Base-by-base conservation (phyloP, 495 filamentous ascomycete species). In the Cercophora sp. region DNA sequence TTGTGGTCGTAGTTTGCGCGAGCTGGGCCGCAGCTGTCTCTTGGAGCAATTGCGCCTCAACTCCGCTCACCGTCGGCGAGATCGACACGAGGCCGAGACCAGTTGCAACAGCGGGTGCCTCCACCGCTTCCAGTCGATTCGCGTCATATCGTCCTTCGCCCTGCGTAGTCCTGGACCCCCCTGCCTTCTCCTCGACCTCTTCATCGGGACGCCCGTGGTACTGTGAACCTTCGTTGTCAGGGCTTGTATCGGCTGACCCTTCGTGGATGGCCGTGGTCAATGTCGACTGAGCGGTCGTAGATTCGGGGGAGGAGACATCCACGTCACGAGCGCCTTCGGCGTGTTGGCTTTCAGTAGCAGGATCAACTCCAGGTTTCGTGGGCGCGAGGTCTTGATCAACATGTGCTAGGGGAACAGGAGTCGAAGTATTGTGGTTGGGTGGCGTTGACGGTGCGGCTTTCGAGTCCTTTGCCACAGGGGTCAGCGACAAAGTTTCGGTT, bases 241-340 rank as follows among this genome's bases (percentile, higher is more conserved):
- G 75, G 51, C 76, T 79, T 2, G 80, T 79, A 53, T 78, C 74
- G 1, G 76, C 70, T 1, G 78, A 72, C 0, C 60, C 63, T 35
- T 74, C 65, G 68, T 74, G 70, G 2, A 69, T 52, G 1, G 54
- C 63, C 3, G 71, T 70, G 2, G 71, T 74, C 2, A 65, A 63
- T 26, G 66, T 64, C 11, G 69, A 71, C 48, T 68, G 66, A 25
- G 69, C 60, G n/a, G n/a, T n/a, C 4, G 72, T 78, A 6, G 78
- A 75, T 1, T 64, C 66, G 15, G 78, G 71, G 9, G 74, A 75
- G 13, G 70, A 70, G 41, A 71, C 48, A 59, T 78, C 68, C 27
- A 63, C 50, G n/a, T 54, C 59, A 19, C 62, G 61, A 6, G 55
- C 37, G 20, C 48, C 8, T 5, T 67, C 61, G 5, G 29, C 41